Conservation (phyloP, 2,329 filamentous ascomycete genomes). For the Trichophyton verrucosum region DNA sequence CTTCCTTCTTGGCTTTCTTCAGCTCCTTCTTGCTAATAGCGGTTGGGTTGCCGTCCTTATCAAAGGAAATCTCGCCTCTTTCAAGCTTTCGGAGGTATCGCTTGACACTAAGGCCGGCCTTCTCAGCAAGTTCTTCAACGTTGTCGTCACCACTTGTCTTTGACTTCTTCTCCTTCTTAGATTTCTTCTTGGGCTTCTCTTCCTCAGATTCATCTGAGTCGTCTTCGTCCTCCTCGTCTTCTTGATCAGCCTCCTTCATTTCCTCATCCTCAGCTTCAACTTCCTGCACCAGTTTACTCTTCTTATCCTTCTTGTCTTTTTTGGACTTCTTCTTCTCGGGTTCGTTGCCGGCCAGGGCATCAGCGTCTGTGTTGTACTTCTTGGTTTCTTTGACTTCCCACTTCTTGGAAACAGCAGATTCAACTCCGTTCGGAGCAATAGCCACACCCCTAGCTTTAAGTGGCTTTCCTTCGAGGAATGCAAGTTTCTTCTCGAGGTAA, state of each 20-base stretch:
- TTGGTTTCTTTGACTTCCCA: slow-evolving; percentile 85
- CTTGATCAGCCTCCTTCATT: slow-evolving; percentile 31
- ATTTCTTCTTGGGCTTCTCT: slow-evolving; percentile 9
- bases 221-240: slow-evolving; percentile 23
- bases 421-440: slow-evolving; percentile 61
- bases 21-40: slow-evolving; percentile 63
- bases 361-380: slow-evolving; percentile 90
- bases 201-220: slow-evolving; percentile 20
- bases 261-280: slow-evolving; percentile 32
- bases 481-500: slow-evolving; percentile 39
- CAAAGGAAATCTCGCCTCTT: slow-evolving; percentile 59
- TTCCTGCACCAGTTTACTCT: slow-evolving; percentile 36
- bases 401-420: slow-evolving; percentile 53
- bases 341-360: slow-evolving; percentile 63
- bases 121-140: slow-evolving; percentile 48
- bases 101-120: slow-evolving; percentile 57
- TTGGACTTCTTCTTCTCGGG: slow-evolving; percentile 33
- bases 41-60: slow-evolving; percentile 51
- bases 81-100: slow-evolving; percentile 71
- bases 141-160: slow-evolving; percentile 38
- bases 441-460: slow-evolving; percentile 62
- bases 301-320: slow-evolving; percentile 35
- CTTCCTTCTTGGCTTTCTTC: slow-evolving; percentile 58
- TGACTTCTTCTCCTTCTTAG: slow-evolving; percentile 11
- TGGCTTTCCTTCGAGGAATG: slow-evolving; percentile 74